These are phyloP conservation scores for Metschnikowia reukaufii DNA, from an alignment of 805 yeast genomes.

Conservation along the genomic window DNA sequence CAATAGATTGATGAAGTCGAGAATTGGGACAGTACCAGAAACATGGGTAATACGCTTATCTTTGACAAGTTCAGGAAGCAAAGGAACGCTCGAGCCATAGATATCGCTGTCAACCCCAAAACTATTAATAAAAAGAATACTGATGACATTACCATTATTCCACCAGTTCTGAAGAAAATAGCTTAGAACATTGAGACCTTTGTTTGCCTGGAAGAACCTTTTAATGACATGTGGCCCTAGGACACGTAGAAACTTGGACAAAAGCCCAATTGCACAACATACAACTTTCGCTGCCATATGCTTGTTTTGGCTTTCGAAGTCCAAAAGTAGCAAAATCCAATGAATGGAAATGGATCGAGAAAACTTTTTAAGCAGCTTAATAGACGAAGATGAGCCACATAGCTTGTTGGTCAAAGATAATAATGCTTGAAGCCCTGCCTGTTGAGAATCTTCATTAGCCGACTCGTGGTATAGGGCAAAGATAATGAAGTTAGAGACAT, in stretches of 20 bases:
- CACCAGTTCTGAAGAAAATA: conserved; percentile 48
- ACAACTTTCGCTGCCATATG: conserved; percentile 33
- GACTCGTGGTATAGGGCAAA: conserved; percentile 46
- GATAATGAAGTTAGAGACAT: conserved; percentile 49
- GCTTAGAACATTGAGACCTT: conserved; percentile 52
- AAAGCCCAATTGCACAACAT: conserved; percentile 42
- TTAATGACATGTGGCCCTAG: conserved; percentile 48
- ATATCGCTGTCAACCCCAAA: conserved; percentile 39
- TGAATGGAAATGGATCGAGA: conserved; percentile 60
- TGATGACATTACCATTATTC: conserved; percentile 45
- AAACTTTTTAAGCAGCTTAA: conserved; percentile 42
- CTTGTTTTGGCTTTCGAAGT: conserved; percentile 25
- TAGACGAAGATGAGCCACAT: conserved; percentile 40
- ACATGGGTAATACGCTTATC: conserved; percentile 4
- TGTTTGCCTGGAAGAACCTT: conserved; percentile 47
- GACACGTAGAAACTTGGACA: conserved; percentile 49
- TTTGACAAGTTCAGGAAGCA: conserved; percentile 9
- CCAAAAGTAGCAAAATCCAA: conserved; percentile 59
- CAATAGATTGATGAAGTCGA: conserved; percentile 45
- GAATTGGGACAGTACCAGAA: conserved; percentile 26
- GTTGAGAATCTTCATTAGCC: conserved; percentile 30
- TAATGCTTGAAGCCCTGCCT: conserved; percentile 34
- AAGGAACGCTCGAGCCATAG: conserved; percentile 4
- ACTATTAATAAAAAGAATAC: conserved; percentile 44
- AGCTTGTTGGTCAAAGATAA: conserved; percentile 36